Evolutionary conservation across 148 eudicot genomes (phyloP), one percentile per base, ranked within the genome.

Genomic region (Polygonum aviculare): DNA sequence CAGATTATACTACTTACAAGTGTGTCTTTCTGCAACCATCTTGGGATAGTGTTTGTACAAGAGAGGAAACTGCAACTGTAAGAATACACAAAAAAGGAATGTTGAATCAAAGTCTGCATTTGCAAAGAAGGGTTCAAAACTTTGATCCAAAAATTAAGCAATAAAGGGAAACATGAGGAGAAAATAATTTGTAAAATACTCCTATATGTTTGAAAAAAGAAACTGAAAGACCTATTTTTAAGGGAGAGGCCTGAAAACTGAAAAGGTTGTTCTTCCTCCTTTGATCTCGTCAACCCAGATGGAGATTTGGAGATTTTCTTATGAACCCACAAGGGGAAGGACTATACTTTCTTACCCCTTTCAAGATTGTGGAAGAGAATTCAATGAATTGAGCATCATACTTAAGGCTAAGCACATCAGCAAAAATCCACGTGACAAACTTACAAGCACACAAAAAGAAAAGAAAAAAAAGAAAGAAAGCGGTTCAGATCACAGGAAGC

Each of bases 11-110:
- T 35, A 67, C 75, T 31, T 73, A 48, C 75, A 73, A 73, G 75
- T 73, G 57, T 73, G 75, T 49, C 11, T 73, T 73, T 73, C 75
- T 45, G 75, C 75, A 73, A 73, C 75, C 75, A 73, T 73, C 21
- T 15, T 36, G 72, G 14, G 1, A 33, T 22, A 26, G 26, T 22
- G 8, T 60, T 60, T 26, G 67, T 15, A 4, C 7, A 10, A 7
- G 45, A 36, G 72, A 67, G 21, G 72, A 67, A 67, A 67, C 72
- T 36, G 38, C 72, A 67, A 38, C 44, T 67, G 9, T 16, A 67
- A 15, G 8, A 67, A 36, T 15, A 10, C 7, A 57, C 21, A 22
- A n/a, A 22, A 11, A 16, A 16, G 22, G 22, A 12, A 10, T 6
- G 47, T 7, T 44, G 9, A 44, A 44, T 44, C 9, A 44, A 44